Base-by-base conservation (phyloP, 163 green algal species). In the Picocystis sp. region DNA sequence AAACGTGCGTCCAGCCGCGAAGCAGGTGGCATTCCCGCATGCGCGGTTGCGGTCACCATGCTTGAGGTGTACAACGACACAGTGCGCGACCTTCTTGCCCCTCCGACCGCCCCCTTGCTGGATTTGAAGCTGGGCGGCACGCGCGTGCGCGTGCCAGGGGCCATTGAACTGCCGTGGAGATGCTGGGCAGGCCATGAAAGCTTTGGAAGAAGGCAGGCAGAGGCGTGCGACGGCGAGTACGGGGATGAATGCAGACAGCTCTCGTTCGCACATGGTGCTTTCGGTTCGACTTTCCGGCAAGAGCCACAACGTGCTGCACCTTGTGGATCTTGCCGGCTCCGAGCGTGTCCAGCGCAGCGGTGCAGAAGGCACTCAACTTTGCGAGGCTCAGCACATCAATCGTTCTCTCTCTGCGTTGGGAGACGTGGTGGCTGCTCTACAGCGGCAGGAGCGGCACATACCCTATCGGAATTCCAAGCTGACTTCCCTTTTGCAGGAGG, bases 401-500 rank as follows among this genome's bases (percentile, higher is more conserved):
- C 83, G 82, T 61, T 76, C 53, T 21, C 71, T 92, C 17, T 74
- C 57, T 9, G 71, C 75, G 1, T 66, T 93, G 53, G 79, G 82
- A 0, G 77, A 93, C 42, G 81, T 93, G 11, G 79, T 93, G n/a
- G 52, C 45, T 5, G 73, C 82, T 11, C 66, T 93, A 33, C 78
- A 83, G 22, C 29, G 29, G 5, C 29, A 38, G 29, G 29, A 38
- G 29, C 29, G 29, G 5, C 85, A 96, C 79, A 86, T 96, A 52
- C 87, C 84, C 10, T 96, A 94, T 74, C 81, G 90, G 57, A 94
- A 97, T 70, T 86, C 95, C 80, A 98, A 99, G 72, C 81, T 99
- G 13, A 98, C 90, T 38, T 25, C 59, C 25, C 22, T 76, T 8
- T 57, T 78, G 33, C 52, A 62, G 15, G 64, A 75, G 47, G 58